Base-by-base conservation (phyloP, 257 asterid genomes). In the Nicotiana tomentosiformis region DNA sequence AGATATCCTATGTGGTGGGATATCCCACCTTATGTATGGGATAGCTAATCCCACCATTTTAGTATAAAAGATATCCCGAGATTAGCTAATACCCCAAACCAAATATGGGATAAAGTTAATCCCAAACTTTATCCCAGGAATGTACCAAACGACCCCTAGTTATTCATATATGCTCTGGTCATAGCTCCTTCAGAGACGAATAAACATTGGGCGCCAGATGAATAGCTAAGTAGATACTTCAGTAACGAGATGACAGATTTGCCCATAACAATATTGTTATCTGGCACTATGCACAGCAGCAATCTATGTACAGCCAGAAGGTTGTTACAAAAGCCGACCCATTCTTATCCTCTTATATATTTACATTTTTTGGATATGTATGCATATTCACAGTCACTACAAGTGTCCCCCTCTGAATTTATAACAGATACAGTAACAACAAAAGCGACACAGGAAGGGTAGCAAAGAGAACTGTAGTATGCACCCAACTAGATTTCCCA, bases 331-430 rank as follows among this genome's bases (percentile, higher is more conserved):
- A 77, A 15, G 39, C 77, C n/a, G 60, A 37, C 81, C 77, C 7
- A 37, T 49, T 23, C 69, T 12, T 18, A 17, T 23, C 79, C 39
- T 69, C 81, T 80, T 78, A 56, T 23, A 83, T 56, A 83, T 83
- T 80, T 78, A 83, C 86, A 83, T 32, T n/a, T 78, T 53, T 32
- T 46, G 39, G 23, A 33, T 35, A n/a, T 29, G 4, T n/a, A 6
- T 64, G 46, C 58, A 37, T 35, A 35, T 33, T 64, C 33, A 43
- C 67, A 51, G 30, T 9, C 35, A 77, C 37, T 18, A 60, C 56
- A 66, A 66, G 39, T 26, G 70, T 23, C 26, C 33, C 3, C 32
- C 33, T 30, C 67, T 5, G 57, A 83, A 33, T 20, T 66, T 51
- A 81, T 58, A 37, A 78, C n/a, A 78, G 56, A 78, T 78, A 57